Base-by-base conservation (phyloP, 2,329 filamentous ascomycete genomes). In the Penicillium psychrosexuale region DNA sequence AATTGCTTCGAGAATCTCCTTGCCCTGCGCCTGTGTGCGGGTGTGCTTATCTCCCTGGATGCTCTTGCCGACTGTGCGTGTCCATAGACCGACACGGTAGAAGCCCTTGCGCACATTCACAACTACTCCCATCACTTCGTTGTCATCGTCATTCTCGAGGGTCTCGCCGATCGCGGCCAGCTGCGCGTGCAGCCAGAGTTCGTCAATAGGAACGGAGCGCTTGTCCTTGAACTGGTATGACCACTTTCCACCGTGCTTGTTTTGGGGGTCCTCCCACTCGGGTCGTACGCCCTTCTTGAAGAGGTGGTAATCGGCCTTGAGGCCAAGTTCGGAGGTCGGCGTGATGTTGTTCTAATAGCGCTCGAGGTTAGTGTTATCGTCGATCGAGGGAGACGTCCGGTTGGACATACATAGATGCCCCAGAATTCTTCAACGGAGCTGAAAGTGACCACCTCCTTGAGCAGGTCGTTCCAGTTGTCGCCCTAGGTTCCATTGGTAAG, bases 211-310 rank as follows among this genome's bases (percentile, higher is more conserved):
- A 73, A 96, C 84, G 64, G 82, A 85, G 70, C 89, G 88, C 84
- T 96, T 97, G 67, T 97, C 91, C 82, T 95, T 96, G 86, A 96
- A 97, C 70, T 90, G 88, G 80, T 95, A 97, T 27, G 93, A 92
- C 94, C 94, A 99, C 79, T 97, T 97, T 78, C 94, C 94, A 67
- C 94, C 94, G 75, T 97, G 91, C 84, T 97, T 99, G 82, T 99
- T 99, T 80, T 97, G 91, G 27, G 85, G 82, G 74, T 99, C 94
- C 77, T 99, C 94, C 94, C 94, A 99, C 78, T 99, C 95, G 34
- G 94, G 94, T 61, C 94, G 90, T 60, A 99, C 90, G 63, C 92
- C 92, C 68, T 88, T 88, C 82, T 99, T 99, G 88, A 99, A 99
- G 42, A 99, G 89, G 73, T 99, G 95, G 80, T 99, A 99, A 76